phyloP scores from a whole-genome alignment of 495 filamentous ascomycete species.

The Penicillium roqueforti region DNA sequence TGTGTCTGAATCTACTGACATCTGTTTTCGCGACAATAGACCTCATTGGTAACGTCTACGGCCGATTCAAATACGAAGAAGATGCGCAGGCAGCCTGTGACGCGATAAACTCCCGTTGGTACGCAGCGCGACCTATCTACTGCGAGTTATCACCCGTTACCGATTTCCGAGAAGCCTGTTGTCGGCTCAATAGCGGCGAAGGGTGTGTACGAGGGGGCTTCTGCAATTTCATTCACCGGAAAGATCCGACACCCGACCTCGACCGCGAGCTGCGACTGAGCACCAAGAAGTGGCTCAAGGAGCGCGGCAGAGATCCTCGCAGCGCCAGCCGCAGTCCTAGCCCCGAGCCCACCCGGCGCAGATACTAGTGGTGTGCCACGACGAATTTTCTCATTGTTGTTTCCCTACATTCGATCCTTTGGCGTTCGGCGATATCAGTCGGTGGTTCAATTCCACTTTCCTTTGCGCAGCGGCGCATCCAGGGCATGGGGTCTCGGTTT shows the following conservation, averaged over 20 bases:
- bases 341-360: constrained; percentile 68
- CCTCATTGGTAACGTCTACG: constrained; percentile 98
- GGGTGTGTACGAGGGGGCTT: constrained; percentile 95
- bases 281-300: constrained; percentile 95
- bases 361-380: constrained; percentile 45
- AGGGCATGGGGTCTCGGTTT: constrained; percentile 15
- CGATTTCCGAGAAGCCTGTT: constrained; percentile 97
- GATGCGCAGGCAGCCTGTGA: constrained; percentile 90
- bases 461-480: constrained; percentile 19
- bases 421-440: constrained; percentile 33
- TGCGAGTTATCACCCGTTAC: constrained; percentile 96
- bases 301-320: constrained; percentile 77
- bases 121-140: constrained; percentile 95
- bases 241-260: constrained; percentile 83
- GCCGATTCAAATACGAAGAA: constrained; percentile 99
- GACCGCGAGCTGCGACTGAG: constrained; percentile 80
- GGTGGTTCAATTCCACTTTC: constrained; percentile 18
- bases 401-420: constrained; percentile 9
- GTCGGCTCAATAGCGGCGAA: constrained; percentile 88
- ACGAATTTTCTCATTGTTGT: constrained; percentile 15
- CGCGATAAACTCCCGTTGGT: constrained; percentile 90
- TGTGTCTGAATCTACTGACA: constrained; percentile 17
- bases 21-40: constrained; percentile 44
- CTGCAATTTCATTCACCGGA: constrained; percentile 98
- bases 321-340: constrained; percentile 72